Evolutionary conservation across 441 rosid species (phyloP).

Genomic region (Dalechampia spathulata): DNA sequence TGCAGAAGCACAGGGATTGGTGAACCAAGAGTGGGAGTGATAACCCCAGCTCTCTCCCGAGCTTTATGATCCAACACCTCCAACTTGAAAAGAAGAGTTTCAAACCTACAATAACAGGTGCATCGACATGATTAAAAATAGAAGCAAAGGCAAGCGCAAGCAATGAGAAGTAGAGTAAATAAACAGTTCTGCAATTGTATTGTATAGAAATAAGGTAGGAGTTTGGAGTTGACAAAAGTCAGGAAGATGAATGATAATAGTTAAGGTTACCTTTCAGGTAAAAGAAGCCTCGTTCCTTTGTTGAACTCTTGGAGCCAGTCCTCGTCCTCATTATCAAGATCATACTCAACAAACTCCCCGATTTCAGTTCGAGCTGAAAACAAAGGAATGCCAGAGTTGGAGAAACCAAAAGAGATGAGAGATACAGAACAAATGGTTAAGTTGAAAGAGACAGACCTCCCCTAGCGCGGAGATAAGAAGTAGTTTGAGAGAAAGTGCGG

Average conservation of each 20-base stretch:
- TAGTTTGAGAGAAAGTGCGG: slow-evolving; percentile 69
- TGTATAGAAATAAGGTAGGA: no score
- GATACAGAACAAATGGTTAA: background rate
- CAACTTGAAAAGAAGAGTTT: slow-evolving; percentile 69
- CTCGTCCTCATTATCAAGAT: slow-evolving; percentile 95
- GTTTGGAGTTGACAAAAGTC: no score
- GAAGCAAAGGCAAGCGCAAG: no score
- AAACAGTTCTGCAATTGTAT: no score
- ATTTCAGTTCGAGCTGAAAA: slow-evolving; percentile 86
- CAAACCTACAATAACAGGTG: slow-evolving; percentile 46
- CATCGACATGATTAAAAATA: slow-evolving; percentile 2
- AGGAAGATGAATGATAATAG: no score
- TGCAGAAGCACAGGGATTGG: slow-evolving; percentile 79
- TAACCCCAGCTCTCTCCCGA: slow-evolving; percentile 90
- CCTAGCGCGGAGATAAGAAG: slow-evolving; percentile 85
- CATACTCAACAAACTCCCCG: slow-evolving; percentile 96
- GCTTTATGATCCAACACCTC: slow-evolving; percentile 98
- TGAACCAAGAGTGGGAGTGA: slow-evolving; percentile 75
- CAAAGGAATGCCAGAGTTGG: background rate
- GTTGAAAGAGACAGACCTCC: slow-evolving; percentile 52
- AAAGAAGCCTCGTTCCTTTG: slow-evolving; percentile 49
- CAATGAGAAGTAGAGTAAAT: no score
- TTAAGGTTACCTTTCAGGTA: slow-evolving; percentile 80
- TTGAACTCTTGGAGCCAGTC: slow-evolving; percentile 77
- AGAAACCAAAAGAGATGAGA: background rate